These are phyloP conservation scores for Trichophaea hybrida DNA, from an alignment of 2,329 filamentous ascomycete species.

Conservation along the genomic window DNA sequence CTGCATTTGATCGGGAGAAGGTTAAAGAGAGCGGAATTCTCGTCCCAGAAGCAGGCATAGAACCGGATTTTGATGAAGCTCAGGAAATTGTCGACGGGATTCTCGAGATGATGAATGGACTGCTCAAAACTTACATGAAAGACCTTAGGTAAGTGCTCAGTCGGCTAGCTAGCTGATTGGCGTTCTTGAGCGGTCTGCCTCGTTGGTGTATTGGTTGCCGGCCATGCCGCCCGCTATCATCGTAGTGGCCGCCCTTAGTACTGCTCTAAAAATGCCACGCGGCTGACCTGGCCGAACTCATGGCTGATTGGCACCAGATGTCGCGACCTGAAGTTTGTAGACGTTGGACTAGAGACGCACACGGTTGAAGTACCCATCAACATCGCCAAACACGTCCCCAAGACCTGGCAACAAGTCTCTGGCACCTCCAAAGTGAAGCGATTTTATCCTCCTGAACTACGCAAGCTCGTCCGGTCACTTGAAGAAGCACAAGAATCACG, in stretches of 20 bases:
- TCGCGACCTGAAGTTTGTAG: conserved; percentile 56
- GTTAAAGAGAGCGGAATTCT: conserved; percentile 58
- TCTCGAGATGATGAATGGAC: conserved; percentile 50
- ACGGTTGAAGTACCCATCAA: conserved; percentile 82
- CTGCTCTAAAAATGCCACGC: neutral
- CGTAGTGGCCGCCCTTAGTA: neutral
- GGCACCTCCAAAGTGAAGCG: conserved; percentile 72
- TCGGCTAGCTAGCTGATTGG: no score
- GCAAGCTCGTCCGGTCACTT: conserved; percentile 65
- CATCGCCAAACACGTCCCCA: conserved; percentile 61
- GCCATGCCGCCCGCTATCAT: no score
- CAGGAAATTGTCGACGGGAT: conserved; percentile 61
- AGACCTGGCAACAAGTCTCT: conserved; percentile 90
- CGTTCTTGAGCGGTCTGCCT: no score
- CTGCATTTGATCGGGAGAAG: conserved; percentile 70
- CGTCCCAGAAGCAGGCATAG: conserved; percentile 72
- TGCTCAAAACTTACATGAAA: conserved; percentile 57
- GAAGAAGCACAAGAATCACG: conserved; percentile 93
- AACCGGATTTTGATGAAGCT: conserved; percentile 81
- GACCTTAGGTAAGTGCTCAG: conserved; percentile 42
- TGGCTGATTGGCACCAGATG: conserved; percentile 32
- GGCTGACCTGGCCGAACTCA: no score
- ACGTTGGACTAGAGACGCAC: conserved; percentile 94
- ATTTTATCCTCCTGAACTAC: conserved; percentile 80
- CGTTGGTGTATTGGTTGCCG: no score